Evolutionary conservation across 805 yeast genomes (phyloP), one percentile per base, ranked within the genome.

Genomic region (Candida sonorensis): DNA sequence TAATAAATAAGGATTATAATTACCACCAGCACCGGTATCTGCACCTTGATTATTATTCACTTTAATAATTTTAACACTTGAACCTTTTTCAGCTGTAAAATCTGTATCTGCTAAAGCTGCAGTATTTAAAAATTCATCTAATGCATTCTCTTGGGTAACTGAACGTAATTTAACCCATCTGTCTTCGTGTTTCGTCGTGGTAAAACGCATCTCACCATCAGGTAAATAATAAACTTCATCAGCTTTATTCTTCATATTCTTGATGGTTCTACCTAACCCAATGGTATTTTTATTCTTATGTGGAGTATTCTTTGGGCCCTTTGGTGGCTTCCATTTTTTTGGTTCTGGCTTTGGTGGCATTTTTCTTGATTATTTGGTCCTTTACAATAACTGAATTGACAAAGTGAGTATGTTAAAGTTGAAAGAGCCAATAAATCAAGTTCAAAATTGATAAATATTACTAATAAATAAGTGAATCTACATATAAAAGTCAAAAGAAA

Each of bases 31-130:
- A n/a, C 67, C 67, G 4, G 50, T 42, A 33, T 82, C 86, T 42
- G 90, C 80, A 43, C 88, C 82, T 48, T 80, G 82, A 35, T 50
- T 52, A 33, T 83, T 85, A 37, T n/a, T n/a, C n/a, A 83, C 78
- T 51, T 80, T 75, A 45, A 92, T 79, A 47, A 92, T 85, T 48
- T 81, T 82, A 38, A 92, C 88, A 44, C 81, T 84, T 28, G 81
- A 77, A 36, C 77, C 70, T 51, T 81, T 77, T 45, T 90, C 97
- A 3, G 97, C 96, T 7, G 95, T 78, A 62, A 92, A 92, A 62
- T 92, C 97, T 14, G 90, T 87, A 53, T 87, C 95, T 2, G 97
- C 96, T 37, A 92, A 71, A 57, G 86, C 95, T 1, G 98, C 99
- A 7, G 97, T 90, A 51, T 79, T 81, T 50, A 92, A 71, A 57